phyloP scores from a whole-genome alignment of 352 stramenopile genomes.

The Achlya hypogyna region DNA sequence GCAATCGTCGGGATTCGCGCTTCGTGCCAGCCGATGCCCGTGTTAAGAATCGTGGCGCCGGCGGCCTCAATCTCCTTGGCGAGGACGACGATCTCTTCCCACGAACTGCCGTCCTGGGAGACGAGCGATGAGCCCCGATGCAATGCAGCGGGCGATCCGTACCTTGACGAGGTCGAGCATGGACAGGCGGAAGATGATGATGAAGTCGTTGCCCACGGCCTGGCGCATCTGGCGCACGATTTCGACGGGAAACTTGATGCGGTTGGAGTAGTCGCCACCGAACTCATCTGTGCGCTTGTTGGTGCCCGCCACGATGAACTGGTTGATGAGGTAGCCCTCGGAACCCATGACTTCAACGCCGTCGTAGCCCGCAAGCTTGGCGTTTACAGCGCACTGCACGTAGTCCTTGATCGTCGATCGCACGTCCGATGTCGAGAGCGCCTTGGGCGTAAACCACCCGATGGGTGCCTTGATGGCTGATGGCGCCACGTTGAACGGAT shows the following conservation, averaged over 20 bases:
- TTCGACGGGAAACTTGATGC: slow-evolving; percentile 90
- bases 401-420: slow-evolving; percentile 91
- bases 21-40: slow-evolving; percentile 97
- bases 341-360: slow-evolving; percentile 97
- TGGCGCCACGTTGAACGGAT: slow-evolving; percentile 91
- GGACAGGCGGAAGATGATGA: slow-evolving; percentile 95
- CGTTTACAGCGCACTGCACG: slow-evolving; percentile 75
- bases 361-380: slow-evolving; percentile 90
- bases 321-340: slow-evolving; percentile 98
- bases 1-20: slow-evolving; percentile 95
- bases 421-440: slow-evolving; percentile 74
- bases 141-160: slow-evolving; percentile 34
- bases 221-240: slow-evolving; percentile 87
- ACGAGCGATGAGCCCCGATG: background rate
- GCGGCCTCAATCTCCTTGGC: slow-evolving; percentile 87
- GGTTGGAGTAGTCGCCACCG: slow-evolving; percentile 90
- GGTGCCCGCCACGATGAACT: slow-evolving; percentile 93
- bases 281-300: slow-evolving; percentile 94
- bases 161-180: slow-evolving; percentile 94
- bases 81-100: slow-evolving; percentile 85
- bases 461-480: slow-evolving; percentile 92
- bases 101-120: slow-evolving; percentile 72
- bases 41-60: slow-evolving; percentile 96
- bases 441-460: slow-evolving; percentile 83
- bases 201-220: slow-evolving; percentile 91